phyloP scores from a whole-genome alignment of 768 basidiomycete genomes.

The Termitomyces heimii region DNA sequence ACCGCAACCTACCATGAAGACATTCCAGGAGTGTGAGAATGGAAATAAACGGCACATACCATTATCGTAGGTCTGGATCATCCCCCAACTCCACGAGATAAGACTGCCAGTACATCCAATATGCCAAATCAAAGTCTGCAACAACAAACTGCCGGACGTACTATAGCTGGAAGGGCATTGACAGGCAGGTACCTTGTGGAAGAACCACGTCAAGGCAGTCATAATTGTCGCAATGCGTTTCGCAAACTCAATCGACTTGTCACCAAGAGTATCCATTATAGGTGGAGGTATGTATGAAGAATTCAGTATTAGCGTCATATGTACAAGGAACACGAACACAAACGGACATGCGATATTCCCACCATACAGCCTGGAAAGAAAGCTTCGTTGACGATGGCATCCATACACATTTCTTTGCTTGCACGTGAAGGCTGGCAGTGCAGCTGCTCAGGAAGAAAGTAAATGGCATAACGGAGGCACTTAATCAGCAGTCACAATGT shows the following conservation, averaged over 20 bases:
- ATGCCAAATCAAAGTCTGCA: slow-evolving; percentile 61
- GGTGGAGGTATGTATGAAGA: slow-evolving; percentile 66
- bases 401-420: slow-evolving; percentile 40
- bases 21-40: neutral
- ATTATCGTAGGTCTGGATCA: slow-evolving; percentile 67
- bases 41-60: slow-evolving; percentile 29
- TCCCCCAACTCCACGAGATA: slow-evolving; percentile 76
- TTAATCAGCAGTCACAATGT: neutral
- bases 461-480: neutral
- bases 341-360: slow-evolving; percentile 78
- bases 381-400: slow-evolving; percentile 68
- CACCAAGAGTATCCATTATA: slow-evolving; percentile 56
- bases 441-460: slow-evolving; percentile 1
- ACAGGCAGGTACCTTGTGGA: slow-evolving; percentile 62
- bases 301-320: neutral
- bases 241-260: slow-evolving; percentile 60
- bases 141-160: slow-evolving; percentile 52
- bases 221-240: slow-evolving; percentile 74
- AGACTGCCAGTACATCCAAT: slow-evolving; percentile 73
- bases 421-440: neutral
- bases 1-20: slow-evolving; percentile 46
- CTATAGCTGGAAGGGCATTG: slow-evolving; percentile 46
- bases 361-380: slow-evolving; percentile 75
- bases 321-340: neutral
- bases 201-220: slow-evolving; percentile 70